Conservation (phyloP, 345 rosid genomes). For the Clausena lansium region DNA sequence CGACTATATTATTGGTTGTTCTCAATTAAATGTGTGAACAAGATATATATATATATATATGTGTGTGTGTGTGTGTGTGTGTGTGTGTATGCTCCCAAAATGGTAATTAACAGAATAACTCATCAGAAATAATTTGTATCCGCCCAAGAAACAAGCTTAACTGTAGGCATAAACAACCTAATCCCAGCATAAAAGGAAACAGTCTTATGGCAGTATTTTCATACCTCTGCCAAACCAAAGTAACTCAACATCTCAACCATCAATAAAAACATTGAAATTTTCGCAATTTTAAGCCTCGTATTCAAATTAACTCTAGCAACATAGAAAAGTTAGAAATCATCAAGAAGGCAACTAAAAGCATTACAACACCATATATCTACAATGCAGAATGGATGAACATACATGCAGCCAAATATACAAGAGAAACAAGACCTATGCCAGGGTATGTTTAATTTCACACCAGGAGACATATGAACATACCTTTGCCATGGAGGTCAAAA, state of each 20-base stretch:
- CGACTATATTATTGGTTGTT: neutral
- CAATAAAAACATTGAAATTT: neutral
- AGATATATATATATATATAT: neutral
- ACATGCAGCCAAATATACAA: neutral
- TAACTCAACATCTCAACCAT: neutral
- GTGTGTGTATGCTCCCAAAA: no score
- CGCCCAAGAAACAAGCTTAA: neutral
- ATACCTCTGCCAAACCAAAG: neutral
- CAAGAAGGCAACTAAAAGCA: neutral
- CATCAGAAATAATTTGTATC: neutral
- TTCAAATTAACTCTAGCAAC: neutral
- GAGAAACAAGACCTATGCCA: neutral
- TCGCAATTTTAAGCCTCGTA: neutral
- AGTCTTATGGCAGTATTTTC: neutral
- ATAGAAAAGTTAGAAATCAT: neutral
- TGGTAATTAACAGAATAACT: neutral
- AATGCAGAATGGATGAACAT: neutral
- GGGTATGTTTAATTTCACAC: neutral
- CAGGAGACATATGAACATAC: slow-evolving; percentile 27
- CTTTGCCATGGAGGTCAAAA: slow-evolving; percentile 94
- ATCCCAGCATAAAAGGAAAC: neutral
- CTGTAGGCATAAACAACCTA: neutral
- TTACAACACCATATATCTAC: neutral
- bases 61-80: no score
- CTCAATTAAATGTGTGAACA: neutral